Conservation (phyloP, 1,139 yeast species). For the Williopsis jadinii region DNA sequence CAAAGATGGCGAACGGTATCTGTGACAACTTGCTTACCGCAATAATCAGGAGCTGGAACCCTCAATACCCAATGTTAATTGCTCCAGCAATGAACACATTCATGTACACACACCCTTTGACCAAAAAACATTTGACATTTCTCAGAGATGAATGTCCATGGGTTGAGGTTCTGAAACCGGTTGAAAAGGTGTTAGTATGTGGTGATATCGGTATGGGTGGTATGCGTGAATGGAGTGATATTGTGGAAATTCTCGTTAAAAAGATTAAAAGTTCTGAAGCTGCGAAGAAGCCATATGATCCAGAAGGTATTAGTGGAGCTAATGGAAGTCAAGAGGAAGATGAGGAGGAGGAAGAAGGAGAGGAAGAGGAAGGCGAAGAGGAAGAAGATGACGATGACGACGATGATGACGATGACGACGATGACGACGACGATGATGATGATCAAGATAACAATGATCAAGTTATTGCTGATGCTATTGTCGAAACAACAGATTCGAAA, state of each 20-base stretch:
- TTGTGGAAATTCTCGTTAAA: slow-evolving; percentile 71
- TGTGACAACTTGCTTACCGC: slow-evolving; percentile 85
- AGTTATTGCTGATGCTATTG: not conserved
- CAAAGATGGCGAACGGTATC: slow-evolving; percentile 85
- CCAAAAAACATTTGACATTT: slow-evolving; percentile 69
- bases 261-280: slow-evolving; percentile 26
- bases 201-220: slow-evolving; percentile 99
- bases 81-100: slow-evolving; percentile 99
- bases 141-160: slow-evolving; percentile 58
- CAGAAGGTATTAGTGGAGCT: slow-evolving; percentile 18
- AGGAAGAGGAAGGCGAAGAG: slow-evolving; percentile 26
- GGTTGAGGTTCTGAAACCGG: slow-evolving; percentile 82
- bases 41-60: slow-evolving; percentile 88
- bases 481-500: no score
- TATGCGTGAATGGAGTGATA: slow-evolving; percentile 94
- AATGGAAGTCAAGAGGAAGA: slow-evolving; percentile 25
- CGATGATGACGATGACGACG: slow-evolving; percentile 31
- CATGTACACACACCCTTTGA: slow-evolving; percentile 92
- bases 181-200: slow-evolving; percentile 87
- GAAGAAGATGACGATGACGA: slow-evolving; percentile 27
- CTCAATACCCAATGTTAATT: slow-evolving; percentile 72
- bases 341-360: slow-evolving; percentile 24
- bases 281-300: slow-evolving; percentile 18
- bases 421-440: slow-evolving; percentile 29
- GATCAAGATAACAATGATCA: slow-evolving; percentile 13